Evolutionary conservation across 768 basidiomycete species (phyloP), one percentile per base, ranked within the genome.

Genomic region (Phaeotremella skinneri): DNA sequence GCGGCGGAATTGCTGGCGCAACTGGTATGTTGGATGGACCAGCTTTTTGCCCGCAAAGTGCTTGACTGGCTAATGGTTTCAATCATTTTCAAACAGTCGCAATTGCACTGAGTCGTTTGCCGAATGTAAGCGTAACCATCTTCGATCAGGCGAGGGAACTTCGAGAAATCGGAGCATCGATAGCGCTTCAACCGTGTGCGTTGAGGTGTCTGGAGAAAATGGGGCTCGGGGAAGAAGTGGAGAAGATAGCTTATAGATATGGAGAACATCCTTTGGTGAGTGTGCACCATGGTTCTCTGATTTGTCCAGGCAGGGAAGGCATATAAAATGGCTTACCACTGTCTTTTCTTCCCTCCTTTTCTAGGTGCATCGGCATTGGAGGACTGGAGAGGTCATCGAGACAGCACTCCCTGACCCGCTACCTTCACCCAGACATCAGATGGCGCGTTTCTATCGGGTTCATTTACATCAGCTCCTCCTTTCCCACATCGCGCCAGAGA

Each of bases 121-220:
- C 57, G 5, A 49, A 49, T 37, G 58, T 72, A 14, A 49, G 63
- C n/a, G 32, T 69, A 7, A 58, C 57, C 30, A 57, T 65, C 2
- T 72, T 56, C 37, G 70, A 72, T 26, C 55, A 63, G 45, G 70
- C 70, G 16, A 51, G 43, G 11, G 70, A 72, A 49, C 42, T 72
- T n/a, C 20, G 59, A 29, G 70, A 72, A 49, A 58, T 72, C 41
- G 70, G 70, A 20, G 70, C 70, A 9, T 45, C 43, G 20, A 45
- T 45, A 13, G 43, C 43, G 7, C 21, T 45, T 13, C 43, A 45
- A 23, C 43, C 43, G 23, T 45, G 43, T 45, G 43, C 43, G 7
- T 20, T 45, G 7, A 7, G 43, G 23, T 45, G 43, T 45, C 43
- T 45, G 9, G 43, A 45, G 43, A 45, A 45, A 45, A 45, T 45